Evolutionary conservation across 1,284 basidiomycete species (phyloP), one percentile per base, ranked within the genome.

Genomic region (Athelia psychrophila): DNA sequence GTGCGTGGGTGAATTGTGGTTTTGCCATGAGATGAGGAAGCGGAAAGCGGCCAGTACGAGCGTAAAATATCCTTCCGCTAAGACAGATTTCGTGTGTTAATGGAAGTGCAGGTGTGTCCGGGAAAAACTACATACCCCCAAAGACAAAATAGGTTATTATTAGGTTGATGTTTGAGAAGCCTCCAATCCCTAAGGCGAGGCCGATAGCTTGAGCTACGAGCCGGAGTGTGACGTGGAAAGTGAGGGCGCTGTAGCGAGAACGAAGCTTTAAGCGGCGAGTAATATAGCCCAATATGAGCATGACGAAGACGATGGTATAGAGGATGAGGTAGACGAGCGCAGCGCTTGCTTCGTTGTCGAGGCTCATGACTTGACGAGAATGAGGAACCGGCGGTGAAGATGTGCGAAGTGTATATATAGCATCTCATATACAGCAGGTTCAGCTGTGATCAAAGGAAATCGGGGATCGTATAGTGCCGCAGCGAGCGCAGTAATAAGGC

Each of bases 11-110:
- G 65, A 56, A 47, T 71, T 69, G 49, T 65, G 65, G 46, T 65
- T 60, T 27, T 71, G 69, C 69, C 69, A 71, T 23, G 62, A 62
- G 33, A 67, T 61, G 52, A 69, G 61, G 60, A 67, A 68, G n/a
- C 66, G 63, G 51, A 62, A 66, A 2, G 66, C 51, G 55, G 67
- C 67, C 2, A 68, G 54, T 23, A 69, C 66, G 48, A 69, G 53
- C 1, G 65, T 63, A 50, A 67, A 68, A 42, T 67, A 68, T 4
- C 67, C 67, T 45, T 68, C 65, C 4, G 65, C 64, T 13, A 61
- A 60, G 5, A 22, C 8, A 48, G 42, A 22, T n/a, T 42, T 42
- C 27, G 27, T 42, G 8, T 6, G 38, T 42, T 5, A 42, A 6
- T 42, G 16, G 8, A 16, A n/a, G n/a, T 22, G 10, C 22, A 16